A percentile compares a stretch with the other conserved stretches of the same genome.
Conservation (phyloP, 148 eudicot species). For the Vaccinium corymbosum region DNA sequence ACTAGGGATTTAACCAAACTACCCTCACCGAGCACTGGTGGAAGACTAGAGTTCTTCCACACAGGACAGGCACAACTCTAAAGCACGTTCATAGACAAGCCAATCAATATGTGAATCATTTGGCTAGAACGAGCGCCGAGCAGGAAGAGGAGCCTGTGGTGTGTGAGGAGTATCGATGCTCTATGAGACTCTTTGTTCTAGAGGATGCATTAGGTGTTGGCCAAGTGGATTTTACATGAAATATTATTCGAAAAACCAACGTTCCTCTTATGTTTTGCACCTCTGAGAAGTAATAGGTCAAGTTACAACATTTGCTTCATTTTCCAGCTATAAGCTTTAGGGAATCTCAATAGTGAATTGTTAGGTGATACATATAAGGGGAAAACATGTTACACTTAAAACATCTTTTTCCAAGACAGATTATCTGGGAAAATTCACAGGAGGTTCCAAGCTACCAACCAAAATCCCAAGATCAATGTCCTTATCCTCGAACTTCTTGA, state of each 20-base stretch:
- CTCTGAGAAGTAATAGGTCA: not conserved
- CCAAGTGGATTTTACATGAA: no score
- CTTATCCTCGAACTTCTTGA: conserved; percentile 91
- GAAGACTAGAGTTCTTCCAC: no score
- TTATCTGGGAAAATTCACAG: conserved; percentile 74
- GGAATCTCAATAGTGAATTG: conserved; percentile 1
- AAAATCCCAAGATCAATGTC: conserved; percentile 82
- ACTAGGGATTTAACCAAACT: no score
- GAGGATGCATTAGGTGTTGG: no score
- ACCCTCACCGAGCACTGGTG: no score
- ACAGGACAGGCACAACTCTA: no score
- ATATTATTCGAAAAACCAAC: not conserved
- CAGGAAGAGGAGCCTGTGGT: no score
- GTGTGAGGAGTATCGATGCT: no score
- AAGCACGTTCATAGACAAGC: no score
- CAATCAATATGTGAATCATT: no score
- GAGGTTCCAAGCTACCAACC: conserved; percentile 78
- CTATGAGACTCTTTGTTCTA: no score
- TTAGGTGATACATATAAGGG: not conserved
- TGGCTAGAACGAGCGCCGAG: no score
- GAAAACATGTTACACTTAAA: conserved; percentile 15
- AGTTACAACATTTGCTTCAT: conserved; percentile 1
- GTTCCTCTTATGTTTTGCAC: not conserved
- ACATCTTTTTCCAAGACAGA: conserved; percentile 20
- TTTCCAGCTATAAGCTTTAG: conserved; percentile 3